Evolutionary conservation across 2,329 filamentous ascomycete species (phyloP), one percentile per base, ranked within the genome.

Genomic region (Pseudocercospora vitis): DNA sequence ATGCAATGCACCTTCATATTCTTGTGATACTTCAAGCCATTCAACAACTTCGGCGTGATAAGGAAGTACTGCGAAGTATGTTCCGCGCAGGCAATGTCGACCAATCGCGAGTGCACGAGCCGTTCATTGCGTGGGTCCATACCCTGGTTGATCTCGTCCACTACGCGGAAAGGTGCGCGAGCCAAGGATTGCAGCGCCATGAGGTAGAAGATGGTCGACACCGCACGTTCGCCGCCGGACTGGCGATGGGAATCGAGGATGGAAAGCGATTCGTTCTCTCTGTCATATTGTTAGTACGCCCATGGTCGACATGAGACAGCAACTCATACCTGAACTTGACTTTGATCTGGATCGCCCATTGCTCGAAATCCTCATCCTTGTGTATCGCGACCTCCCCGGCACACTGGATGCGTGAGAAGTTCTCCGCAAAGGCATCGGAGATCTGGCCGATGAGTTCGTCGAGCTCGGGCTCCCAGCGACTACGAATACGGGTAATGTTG

Each of bases 61-160:
- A 99, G 83, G 76, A 99, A 99, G 75, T 99, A 99, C 74, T 86
- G 83, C 39, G 59, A 64, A 24, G 56, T 61, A 21, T 52, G 54
- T 48, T 58, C 84, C 61, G 84, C 82, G 71, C 94, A 97, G 37
- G 94, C 94, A 68, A 99, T 96, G 67, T 96, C 91, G 7, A 99
- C 94, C 88, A 99, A 95, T 59, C 94, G 89, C 69, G 92, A 90
- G 74, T 99, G 94, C 12, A 99, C 91, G 83, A 96, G 95, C 63
- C 94, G 88, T 74, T 99, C 94, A 73, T 99, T 99, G 65, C 94
- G 86, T 37, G 92, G 94, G 71, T 99, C 94, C 94, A 99, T 99
- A 62, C 94, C 94, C 74, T 99, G 94, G 69, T 99, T 99, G 79
- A 99, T 99, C 76, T 99, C 94, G 73, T 99, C 94, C 55, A 99